A percentile compares a stretch with the other conserved stretches of the same genome.
Conservation (phyloP, 495 filamentous ascomycete genomes). For the Aspergillus panamensis region DNA sequence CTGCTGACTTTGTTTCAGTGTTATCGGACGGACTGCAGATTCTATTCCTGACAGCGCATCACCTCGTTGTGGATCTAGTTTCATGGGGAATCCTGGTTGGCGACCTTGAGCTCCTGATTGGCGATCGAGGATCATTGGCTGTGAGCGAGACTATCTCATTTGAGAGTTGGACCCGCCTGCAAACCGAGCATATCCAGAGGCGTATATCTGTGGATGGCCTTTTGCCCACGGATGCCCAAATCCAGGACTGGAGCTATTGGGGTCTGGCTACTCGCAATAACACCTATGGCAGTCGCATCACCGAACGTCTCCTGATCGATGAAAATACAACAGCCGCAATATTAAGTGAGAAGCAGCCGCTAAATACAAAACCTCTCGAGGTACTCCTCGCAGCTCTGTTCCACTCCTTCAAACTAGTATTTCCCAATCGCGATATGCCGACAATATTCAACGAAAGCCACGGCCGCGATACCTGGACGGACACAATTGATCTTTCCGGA, state of each 20-base stretch:
- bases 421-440: slow-evolving; percentile 44
- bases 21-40: not conserved
- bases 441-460: slow-evolving; percentile 47
- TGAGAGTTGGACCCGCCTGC: not conserved
- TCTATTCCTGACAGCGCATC: slow-evolving; percentile 8
- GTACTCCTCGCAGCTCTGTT: slow-evolving; percentile 39
- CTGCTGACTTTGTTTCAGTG: not conserved
- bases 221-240: not conserved
- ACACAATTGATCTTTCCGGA: slow-evolving; percentile 38
- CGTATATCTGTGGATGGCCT: not conserved
- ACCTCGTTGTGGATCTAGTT: slow-evolving; percentile 9
- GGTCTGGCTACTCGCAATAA: not conserved
- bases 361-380: slow-evolving; percentile 42
- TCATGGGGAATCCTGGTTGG: slow-evolving; percentile 9
- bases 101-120: slow-evolving; percentile 1
- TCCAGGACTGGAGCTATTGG: slow-evolving; percentile 6
- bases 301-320: slow-evolving; percentile 22
- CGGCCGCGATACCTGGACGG: slow-evolving; percentile 40
- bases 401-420: slow-evolving; percentile 34
- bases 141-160: slow-evolving; percentile 1
- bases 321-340: slow-evolving; percentile 29
- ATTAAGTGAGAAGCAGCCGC: slow-evolving; percentile 24
- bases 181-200: not conserved
- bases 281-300: not conserved
- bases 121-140: not conserved